Evolutionary conservation across 768 basidiomycete genomes (phyloP).

Genomic region (Rhodotorula taiwanensis): DNA sequence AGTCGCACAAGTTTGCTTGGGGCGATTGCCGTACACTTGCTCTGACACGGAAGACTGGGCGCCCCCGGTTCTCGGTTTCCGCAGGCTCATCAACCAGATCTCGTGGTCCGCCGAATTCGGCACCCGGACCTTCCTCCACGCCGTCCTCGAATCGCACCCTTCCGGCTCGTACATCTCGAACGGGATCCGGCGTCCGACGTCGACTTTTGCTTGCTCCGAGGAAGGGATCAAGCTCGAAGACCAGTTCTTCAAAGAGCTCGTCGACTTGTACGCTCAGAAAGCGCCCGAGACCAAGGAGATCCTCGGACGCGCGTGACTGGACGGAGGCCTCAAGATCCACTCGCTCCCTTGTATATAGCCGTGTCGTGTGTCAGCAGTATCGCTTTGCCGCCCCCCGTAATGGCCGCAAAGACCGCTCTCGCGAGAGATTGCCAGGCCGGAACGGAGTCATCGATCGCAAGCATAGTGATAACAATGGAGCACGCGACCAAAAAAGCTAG

Average conservation of each 20-base stretch:
- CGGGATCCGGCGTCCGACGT: not conserved
- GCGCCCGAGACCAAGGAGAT: not conserved
- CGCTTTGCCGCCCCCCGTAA: too few species aligned
- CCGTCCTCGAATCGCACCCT: not conserved
- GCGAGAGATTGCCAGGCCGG: too few species aligned
- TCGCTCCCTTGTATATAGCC: too few species aligned
- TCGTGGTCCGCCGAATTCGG: not conserved
- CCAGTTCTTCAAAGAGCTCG: not conserved
- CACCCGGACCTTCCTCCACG: not conserved
- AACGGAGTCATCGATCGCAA: too few species aligned
- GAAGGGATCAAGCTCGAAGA: not conserved
- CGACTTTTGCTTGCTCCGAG: not conserved
- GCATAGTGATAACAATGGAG: too few species aligned
- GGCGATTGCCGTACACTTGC: not conserved
- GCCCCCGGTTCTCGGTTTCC: too few species aligned
- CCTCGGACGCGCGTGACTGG: not conserved
- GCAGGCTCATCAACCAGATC: not conserved
- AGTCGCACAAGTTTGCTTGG: too few species aligned
- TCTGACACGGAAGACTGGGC: too few species aligned
- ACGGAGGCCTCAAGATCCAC: too few species aligned
- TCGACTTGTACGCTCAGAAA: not conserved
- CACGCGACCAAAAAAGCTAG: too few species aligned
- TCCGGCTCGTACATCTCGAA: not conserved
- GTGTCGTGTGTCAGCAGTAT: too few species aligned
- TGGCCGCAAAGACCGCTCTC: too few species aligned